Conservation (phyloP, 2,329 filamentous ascomycete species). For the Aspergillus jensenii region DNA sequence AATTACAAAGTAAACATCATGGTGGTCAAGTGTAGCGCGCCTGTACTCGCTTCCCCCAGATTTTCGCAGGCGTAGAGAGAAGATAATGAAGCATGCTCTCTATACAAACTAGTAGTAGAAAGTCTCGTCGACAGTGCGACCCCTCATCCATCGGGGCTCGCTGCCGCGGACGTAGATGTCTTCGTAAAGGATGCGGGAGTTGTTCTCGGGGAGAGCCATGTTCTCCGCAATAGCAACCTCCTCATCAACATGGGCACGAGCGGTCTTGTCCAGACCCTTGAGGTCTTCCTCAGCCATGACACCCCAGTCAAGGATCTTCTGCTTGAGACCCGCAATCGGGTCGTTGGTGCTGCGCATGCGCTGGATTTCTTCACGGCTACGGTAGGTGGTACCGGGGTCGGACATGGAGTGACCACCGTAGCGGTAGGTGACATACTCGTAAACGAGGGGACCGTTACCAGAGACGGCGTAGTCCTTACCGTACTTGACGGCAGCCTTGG, state of each 20-base stretch:
- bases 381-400: slow-evolving; percentile 98
- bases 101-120: slow-evolving; percentile 63
- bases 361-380: slow-evolving; percentile 98
- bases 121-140: slow-evolving; percentile 87
- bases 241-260: slow-evolving; percentile 77
- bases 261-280: slow-evolving; percentile 94
- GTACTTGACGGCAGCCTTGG: slow-evolving; percentile 94
- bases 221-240: slow-evolving; percentile 89
- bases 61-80: background rate
- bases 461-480: slow-evolving; percentile 81
- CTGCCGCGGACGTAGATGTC: slow-evolving; percentile 90
- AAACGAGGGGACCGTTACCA: slow-evolving; percentile 89
- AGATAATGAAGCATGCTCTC: background rate
- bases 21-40: slow-evolving; percentile 17
- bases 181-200: slow-evolving; percentile 83
- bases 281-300: slow-evolving; percentile 91
- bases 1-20: slow-evolving; percentile 39
- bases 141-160: slow-evolving; percentile 85
- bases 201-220: slow-evolving; percentile 78
- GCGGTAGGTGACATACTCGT: slow-evolving; percentile 98
- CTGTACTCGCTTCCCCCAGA: slow-evolving; percentile 1
- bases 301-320: slow-evolving; percentile 95
- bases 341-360: slow-evolving; percentile 99
- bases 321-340: slow-evolving; percentile 95
- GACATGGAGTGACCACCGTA: slow-evolving; percentile 99